These are phyloP conservation scores for Trichaptum fuscoviolaceum DNA, from an alignment of 768 basidiomycete species.

Conservation along the genomic window DNA sequence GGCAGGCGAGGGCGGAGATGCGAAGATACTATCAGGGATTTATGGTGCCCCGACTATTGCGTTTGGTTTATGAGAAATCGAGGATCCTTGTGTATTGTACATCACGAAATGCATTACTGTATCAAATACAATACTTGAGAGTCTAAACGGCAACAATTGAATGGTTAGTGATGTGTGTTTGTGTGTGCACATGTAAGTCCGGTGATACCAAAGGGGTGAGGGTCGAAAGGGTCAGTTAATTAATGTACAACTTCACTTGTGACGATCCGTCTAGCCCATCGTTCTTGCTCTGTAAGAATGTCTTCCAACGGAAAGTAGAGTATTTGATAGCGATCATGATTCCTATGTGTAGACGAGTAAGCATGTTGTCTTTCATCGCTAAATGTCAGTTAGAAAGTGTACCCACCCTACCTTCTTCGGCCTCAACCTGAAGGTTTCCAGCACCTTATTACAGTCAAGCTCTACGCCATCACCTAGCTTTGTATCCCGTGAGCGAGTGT, in stretches of 20 bases:
- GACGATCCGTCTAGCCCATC: slow-evolving; percentile 43
- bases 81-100: neutral
- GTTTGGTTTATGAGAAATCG: slow-evolving; percentile 42
- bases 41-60: slow-evolving; percentile 63
- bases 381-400: slow-evolving; percentile 11
- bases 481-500: neutral
- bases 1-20: slow-evolving; percentile 54
- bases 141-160: too few relatives aligned
- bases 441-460: slow-evolving; percentile 28
- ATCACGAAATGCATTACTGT: neutral
- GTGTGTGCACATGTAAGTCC: neutral
- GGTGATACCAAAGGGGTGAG: neutral
- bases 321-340: slow-evolving; percentile 67
- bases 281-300: slow-evolving; percentile 54
- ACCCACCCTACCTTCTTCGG: slow-evolving; percentile 38
- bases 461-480: slow-evolving; percentile 7
- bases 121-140: neutral
- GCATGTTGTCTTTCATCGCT: slow-evolving; percentile 9
- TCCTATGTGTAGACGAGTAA: slow-evolving; percentile 27
- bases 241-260: slow-evolving; percentile 37
- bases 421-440: slow-evolving; percentile 48
- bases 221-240: neutral
- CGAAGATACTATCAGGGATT: slow-evolving; percentile 42
- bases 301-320: slow-evolving; percentile 72
- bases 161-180: neutral